Conservation (phyloP, 208 protist genomes). For the Acanthamoeba culbertsoni region DNA sequence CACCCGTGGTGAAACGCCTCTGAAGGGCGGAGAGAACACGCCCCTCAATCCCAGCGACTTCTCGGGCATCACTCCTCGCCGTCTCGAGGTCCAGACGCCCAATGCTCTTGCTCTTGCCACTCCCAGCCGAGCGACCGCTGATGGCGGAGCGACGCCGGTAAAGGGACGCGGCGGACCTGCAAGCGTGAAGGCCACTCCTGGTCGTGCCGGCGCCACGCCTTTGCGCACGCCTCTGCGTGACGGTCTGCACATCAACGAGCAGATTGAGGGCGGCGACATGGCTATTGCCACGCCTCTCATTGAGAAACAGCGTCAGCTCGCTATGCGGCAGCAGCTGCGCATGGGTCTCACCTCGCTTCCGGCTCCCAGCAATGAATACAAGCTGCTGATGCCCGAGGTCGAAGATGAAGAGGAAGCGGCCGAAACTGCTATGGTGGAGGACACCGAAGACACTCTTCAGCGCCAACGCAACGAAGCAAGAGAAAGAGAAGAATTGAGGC, state of each 20-base stretch:
- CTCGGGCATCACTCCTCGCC: conserved; percentile 75
- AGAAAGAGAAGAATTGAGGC: conserved; percentile 52
- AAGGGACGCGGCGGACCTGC: not conserved
- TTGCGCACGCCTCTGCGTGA: conserved; percentile 58
- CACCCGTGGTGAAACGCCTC: conserved; percentile 79
- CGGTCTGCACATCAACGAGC: conserved; percentile 64
- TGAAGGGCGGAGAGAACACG: conserved; percentile 85
- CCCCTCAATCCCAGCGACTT: conserved; percentile 79
- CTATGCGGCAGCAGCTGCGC: not conserved
- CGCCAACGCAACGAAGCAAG: conserved; percentile 56
- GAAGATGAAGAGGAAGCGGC: not conserved
- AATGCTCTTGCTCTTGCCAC: conserved; percentile 62
- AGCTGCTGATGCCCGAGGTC: conserved; percentile 68
- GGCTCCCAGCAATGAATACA: conserved; percentile 77
- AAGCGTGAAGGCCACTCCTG: not conserved
- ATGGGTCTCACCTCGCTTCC: conserved; percentile 69
- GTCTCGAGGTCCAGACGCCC: conserved; percentile 63
- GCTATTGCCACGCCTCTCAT: not conserved
- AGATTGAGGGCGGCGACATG: not conserved
- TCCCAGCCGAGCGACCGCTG: conserved; percentile 12
- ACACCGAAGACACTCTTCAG: conserved; percentile 60
- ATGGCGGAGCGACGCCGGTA: not conserved
- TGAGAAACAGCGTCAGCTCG: not conserved
- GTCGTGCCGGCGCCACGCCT: not conserved
- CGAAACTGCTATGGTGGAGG: not conserved